These are phyloP conservation scores for Blastomyces gilchristii DNA, from an alignment of 2,329 filamentous ascomycete species.

Conservation along the genomic window DNA sequence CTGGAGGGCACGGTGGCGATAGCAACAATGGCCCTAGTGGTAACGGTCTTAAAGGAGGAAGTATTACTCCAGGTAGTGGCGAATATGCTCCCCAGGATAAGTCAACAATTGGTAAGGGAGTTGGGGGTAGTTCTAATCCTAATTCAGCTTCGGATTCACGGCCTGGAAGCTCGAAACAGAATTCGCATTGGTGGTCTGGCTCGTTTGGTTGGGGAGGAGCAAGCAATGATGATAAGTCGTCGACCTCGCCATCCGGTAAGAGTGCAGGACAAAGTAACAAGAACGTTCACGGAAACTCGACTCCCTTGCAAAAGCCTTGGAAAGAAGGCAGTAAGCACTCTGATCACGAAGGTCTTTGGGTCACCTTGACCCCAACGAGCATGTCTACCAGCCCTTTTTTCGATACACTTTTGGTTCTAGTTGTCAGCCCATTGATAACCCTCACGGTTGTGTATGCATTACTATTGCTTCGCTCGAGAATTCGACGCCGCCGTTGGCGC, in stretches of 20 bases:
- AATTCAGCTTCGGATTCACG: constrained; percentile 7
- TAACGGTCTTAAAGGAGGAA: constrained; percentile 49
- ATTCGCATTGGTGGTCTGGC: constrained; percentile 28
- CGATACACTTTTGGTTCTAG: constrained; percentile 90
- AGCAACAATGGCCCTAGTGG: constrained; percentile 22
- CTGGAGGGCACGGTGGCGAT: constrained; percentile 20
- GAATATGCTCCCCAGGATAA: constrained; percentile 49
- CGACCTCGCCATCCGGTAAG: background rate
- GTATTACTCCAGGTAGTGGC: constrained; percentile 61
- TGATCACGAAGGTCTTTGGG: constrained; percentile 73
- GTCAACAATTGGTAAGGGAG: constrained; percentile 15
- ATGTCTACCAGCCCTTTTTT: constrained; percentile 86
- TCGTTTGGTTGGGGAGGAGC: constrained; percentile 25
- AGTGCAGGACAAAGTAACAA: constrained; percentile 12
- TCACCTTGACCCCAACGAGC: constrained; percentile 86
- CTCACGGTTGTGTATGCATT: constrained; percentile 87
- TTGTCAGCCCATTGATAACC: constrained; percentile 86
- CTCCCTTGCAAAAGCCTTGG: constrained; percentile 10
- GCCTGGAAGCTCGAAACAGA: constrained; percentile 11
- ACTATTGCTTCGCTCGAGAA: constrained; percentile 74
- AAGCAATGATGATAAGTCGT: background rate
- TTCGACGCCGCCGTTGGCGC: constrained; percentile 81
- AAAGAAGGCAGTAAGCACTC: constrained; percentile 29
- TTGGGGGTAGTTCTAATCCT: constrained; percentile 2
- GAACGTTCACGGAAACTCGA: constrained; percentile 11